These are phyloP conservation scores for Hippophae tibetana DNA, from an alignment of 306 rosid species.

Conservation along the genomic window DNA sequence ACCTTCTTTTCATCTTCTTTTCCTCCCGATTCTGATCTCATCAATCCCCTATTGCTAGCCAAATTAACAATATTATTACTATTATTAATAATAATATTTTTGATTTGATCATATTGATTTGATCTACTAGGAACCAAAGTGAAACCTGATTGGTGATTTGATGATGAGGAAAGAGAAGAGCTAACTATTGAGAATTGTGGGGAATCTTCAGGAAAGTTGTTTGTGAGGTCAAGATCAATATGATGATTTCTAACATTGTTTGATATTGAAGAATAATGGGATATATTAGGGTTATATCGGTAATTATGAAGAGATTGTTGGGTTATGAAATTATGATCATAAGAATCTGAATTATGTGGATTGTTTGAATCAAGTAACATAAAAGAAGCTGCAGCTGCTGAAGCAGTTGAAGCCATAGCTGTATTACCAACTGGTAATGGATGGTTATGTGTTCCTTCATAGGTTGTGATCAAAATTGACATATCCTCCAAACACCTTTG, in stretches of 20 bases:
- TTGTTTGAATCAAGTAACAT: slow-evolving; percentile 55
- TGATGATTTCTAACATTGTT: slow-evolving; percentile 29
- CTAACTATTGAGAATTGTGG: slow-evolving; percentile 17
- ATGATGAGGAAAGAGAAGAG: slow-evolving; percentile 18
- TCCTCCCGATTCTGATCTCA: background rate
- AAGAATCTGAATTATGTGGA: slow-evolving; percentile 18
- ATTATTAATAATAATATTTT: slow-evolving; percentile 10
- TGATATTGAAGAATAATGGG: slow-evolving; percentile 15
- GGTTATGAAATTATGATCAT: slow-evolving; percentile 18
- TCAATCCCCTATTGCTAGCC: slow-evolving; percentile 9
- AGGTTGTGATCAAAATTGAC: slow-evolving; percentile 90
- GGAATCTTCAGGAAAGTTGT: slow-evolving; percentile 8
- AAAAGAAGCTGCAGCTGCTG: slow-evolving; percentile 45
- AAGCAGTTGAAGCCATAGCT: slow-evolving; percentile 68
- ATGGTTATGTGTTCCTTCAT: slow-evolving; percentile 95
- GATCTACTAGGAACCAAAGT: slow-evolving; percentile 23
- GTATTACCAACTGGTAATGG: slow-evolving; percentile 93
- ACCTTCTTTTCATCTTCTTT: slow-evolving; percentile 28
- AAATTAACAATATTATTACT: slow-evolving; percentile 3
- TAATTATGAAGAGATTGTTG: slow-evolving; percentile 24
- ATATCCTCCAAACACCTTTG: slow-evolving; percentile 94
- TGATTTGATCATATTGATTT: slow-evolving; percentile 6
- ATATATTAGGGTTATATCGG: slow-evolving; percentile 12
- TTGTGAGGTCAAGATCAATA: slow-evolving; percentile 57
- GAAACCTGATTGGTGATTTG: slow-evolving; percentile 22